phyloP scores from a whole-genome alignment of 495 filamentous ascomycete genomes.

The Physcia stellaris region DNA sequence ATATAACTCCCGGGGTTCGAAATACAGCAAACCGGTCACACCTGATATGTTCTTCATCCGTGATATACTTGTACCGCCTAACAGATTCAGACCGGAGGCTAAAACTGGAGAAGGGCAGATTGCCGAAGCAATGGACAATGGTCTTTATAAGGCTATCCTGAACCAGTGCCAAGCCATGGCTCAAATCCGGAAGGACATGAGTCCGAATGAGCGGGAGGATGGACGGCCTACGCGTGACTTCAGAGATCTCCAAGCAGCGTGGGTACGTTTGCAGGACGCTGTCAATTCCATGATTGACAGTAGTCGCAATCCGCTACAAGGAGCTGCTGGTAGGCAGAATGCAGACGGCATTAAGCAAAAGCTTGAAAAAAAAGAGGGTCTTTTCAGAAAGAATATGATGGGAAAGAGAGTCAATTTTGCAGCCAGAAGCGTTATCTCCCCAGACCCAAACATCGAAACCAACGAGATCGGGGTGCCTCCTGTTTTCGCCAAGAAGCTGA shows the following conservation, averaged over 20 bases:
- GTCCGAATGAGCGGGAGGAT: conserved; percentile 29
- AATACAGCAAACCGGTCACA: conserved; percentile 37
- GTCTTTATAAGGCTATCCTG: conserved; percentile 67
- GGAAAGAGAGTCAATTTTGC: conserved; percentile 99
- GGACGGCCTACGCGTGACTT: conserved; percentile 35
- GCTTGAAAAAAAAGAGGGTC: conserved; percentile 95
- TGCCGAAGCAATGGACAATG: conserved; percentile 75
- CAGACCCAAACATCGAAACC: conserved; percentile 96
- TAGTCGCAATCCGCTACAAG: conserved; percentile 67
- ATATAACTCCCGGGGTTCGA: conserved; percentile 58
- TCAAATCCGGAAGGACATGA: conserved; percentile 62
- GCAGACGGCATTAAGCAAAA: conserved; percentile 93
- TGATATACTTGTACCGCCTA: conserved; percentile 75
- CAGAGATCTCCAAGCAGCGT: conserved; percentile 53
- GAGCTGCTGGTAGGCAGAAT: conserved; percentile 51
- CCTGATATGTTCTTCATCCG: conserved; percentile 92
- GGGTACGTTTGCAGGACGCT: conserved; percentile 69
- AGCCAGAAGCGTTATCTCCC: conserved; percentile 93
- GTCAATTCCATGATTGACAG: conserved; percentile 87
- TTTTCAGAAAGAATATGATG: conserved; percentile 99
- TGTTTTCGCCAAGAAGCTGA: conserved; percentile 91
- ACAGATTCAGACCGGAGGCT: conserved; percentile 84
- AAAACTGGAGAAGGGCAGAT: conserved; percentile 62
- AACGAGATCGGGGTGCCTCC: conserved; percentile 97
- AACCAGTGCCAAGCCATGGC: conserved; percentile 53